A percentile compares a stretch with the other conserved stretches of the same genome.
Evolutionary conservation across 768 basidiomycete genomes (phyloP).

Genomic region (Hericium rajendrae): DNA sequence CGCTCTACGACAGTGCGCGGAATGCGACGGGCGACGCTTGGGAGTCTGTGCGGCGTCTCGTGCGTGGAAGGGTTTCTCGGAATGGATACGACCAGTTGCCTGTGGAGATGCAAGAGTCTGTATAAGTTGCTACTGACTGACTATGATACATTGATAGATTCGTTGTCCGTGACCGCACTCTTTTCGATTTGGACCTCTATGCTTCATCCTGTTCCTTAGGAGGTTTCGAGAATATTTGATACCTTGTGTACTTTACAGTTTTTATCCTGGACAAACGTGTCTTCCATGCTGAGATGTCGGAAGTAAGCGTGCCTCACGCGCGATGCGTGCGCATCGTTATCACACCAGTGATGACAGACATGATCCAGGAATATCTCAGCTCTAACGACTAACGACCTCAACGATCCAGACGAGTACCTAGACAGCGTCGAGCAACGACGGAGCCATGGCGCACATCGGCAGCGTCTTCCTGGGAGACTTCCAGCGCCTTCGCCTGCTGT

Average conservation of each 20-base stretch:
- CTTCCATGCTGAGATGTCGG: too few relatives aligned
- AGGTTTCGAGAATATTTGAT: too few relatives aligned
- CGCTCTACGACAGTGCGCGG: constrained; percentile 32
- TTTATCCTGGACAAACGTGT: too few relatives aligned
- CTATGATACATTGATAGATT: too few relatives aligned
- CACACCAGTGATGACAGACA: too few relatives aligned
- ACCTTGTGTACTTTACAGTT: too few relatives aligned
- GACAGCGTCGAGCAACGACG: background rate
- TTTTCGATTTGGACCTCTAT: background rate
- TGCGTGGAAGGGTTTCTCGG: constrained; percentile 29
- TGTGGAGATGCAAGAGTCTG: constrained; percentile 36
- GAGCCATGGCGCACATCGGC: constrained; percentile 47
- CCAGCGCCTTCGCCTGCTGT: constrained; percentile 53
- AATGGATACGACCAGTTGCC: constrained; percentile 64
- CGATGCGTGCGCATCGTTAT: too few relatives aligned
- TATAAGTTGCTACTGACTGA: constrained; percentile 9
- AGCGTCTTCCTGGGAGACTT: constrained; percentile 78
- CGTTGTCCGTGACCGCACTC: background rate
- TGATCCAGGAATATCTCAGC: too few relatives aligned
- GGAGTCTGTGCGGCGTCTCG: constrained; percentile 30
- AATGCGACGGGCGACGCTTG: constrained; percentile 35
- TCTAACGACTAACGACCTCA: too few relatives aligned
- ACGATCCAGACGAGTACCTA: too few relatives aligned
- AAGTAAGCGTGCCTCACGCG: too few relatives aligned
- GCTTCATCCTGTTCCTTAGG: too few relatives aligned